A percentile compares a stretch with the other conserved stretches of the same genome.
Conservation (phyloP, 73 alveolate genomes). For the Uronychia setigera region DNA sequence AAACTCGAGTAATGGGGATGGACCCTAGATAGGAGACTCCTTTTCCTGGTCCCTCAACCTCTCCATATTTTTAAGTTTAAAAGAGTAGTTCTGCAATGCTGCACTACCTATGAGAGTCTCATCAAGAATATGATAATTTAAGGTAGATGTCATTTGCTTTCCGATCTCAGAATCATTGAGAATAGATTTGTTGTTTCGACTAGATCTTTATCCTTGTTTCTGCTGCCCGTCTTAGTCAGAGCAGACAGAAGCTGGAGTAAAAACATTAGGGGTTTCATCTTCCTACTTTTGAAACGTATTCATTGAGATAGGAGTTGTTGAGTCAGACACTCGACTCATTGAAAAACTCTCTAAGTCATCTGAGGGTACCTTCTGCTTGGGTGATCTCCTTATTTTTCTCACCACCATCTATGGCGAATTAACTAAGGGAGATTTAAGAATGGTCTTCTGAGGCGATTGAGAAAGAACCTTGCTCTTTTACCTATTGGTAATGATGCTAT, state of each 20-base stretch:
- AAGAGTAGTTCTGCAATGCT: neutral
- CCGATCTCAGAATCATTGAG: neutral
- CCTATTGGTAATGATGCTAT: neutral
- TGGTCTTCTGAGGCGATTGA: neutral
- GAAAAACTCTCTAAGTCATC: neutral
- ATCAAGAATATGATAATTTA: neutral
- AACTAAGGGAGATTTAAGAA: neutral
- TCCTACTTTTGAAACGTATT: no score
- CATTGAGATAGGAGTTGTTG: neutral
- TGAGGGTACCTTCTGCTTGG: neutral
- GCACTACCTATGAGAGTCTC: neutral
- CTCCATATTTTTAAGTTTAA: neutral
- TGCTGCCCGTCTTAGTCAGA: neutral
- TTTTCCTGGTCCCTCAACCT: neutral
- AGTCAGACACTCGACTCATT: neutral
- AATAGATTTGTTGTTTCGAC: neutral
- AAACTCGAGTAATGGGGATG: constrained; percentile 28
- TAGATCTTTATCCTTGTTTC: neutral
- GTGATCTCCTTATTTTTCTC: neutral
- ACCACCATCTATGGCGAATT: neutral
- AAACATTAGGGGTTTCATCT: no score
- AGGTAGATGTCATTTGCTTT: neutral
- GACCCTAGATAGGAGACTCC: neutral
- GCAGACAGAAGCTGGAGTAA: neutral
- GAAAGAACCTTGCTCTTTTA: neutral